Base-by-base conservation (phyloP, 2,329 filamentous ascomycete species). In the Ceratocystis eucalypticola region DNA sequence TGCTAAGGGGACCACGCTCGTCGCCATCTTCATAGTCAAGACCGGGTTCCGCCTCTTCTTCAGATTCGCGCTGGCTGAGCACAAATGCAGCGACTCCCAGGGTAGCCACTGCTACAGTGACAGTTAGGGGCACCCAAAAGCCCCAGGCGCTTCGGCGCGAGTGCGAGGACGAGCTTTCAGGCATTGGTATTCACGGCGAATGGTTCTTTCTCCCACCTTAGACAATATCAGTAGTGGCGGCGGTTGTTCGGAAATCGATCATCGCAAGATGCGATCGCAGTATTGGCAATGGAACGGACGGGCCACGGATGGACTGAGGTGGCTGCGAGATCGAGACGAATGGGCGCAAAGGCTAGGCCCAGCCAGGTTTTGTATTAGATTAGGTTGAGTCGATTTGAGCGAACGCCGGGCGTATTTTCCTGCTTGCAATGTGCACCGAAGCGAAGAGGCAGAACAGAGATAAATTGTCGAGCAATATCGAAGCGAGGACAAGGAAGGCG, bases 1-100 rank as follows among this genome's bases (percentile, higher is more conserved):
- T 57, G n/a, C 33, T 12, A 20, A 53, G 33, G 17, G 46, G 37
- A 6, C 59, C 55, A 33, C 48, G 66, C 70, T 83, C 82, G 71
- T 83, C 80, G 67, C 80, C 74, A 69, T 74, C 74, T 67, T 75
- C 75, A 69, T 78, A 78, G 74, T 79, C 78, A 69, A 80, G 75
- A 68, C 79, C 79, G 66, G 80, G 79, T 71, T 78, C 81, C 67
- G 84, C 81, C 65, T 85, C 82, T 33, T 91, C 87, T 65, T 90
- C 87, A 67, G 87, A 83, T 70, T 89, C 87, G 72, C 90, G 87
- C 77, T 96, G 91, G 75, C 88, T 95, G 91, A 91, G 96, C 68
- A 92, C 85, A 93, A 93, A 97, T 67, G 91, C 91, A 64, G 87
- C 92, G 61, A 96, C 78, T 44, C 92, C 91, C 66, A 89, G 86